phyloP scores from a whole-genome alignment of 257 asterid species.

The Plantago major region DNA sequence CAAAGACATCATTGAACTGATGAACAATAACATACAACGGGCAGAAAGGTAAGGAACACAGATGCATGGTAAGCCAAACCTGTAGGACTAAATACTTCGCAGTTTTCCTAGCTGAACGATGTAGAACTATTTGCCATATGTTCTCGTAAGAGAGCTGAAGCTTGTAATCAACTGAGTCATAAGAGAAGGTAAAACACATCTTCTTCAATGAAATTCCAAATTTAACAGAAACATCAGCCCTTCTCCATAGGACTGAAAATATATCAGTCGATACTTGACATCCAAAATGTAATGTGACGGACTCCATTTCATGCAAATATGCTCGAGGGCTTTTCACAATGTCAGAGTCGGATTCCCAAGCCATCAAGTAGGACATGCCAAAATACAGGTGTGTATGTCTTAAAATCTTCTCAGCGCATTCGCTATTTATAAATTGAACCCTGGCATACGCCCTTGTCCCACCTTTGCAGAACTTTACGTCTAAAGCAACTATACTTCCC shows the following conservation, averaged over 20 bases:
- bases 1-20: no score
- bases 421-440: constrained; percentile 51
- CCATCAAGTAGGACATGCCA: constrained; percentile 51
- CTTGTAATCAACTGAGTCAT: constrained; percentile 36
- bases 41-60: no score
- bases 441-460: constrained; percentile 55
- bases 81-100: constrained; percentile 55
- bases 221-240: constrained; percentile 32
- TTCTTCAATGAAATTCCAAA: constrained; percentile 62
- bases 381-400: constrained; percentile 30
- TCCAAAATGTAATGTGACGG: constrained; percentile 48
- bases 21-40: no score
- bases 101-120: constrained; percentile 20
- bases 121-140: constrained; percentile 66
- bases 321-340: constrained; percentile 28
- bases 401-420: constrained; percentile 27
- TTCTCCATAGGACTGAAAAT: constrained; percentile 52
- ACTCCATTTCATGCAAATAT: constrained; percentile 34
- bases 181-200: constrained; percentile 35
- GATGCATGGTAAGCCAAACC: constrained; percentile 29
- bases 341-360: constrained; percentile 35
- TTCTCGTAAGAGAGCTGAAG: constrained; percentile 71
- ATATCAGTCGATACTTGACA: constrained; percentile 47
- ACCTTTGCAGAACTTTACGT: constrained; percentile 40
- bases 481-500: constrained; percentile 50